Percentiles rank a stretch among this genome's conserved stretches.
Conservation (phyloP, 352 stramenopile genomes). For the Globisporangium polare region DNA sequence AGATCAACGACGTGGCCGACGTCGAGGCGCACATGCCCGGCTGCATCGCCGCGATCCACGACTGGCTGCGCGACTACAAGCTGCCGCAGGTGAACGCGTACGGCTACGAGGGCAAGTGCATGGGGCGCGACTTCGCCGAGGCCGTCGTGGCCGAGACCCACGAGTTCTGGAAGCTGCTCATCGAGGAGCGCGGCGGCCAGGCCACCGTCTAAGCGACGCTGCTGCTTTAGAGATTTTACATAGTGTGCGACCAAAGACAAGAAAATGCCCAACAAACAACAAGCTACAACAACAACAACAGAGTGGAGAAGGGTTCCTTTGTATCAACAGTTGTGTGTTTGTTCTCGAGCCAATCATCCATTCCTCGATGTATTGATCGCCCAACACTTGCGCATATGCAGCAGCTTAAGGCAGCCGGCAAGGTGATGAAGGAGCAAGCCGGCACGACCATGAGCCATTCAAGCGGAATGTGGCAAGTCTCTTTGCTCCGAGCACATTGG, state of each 20-base stretch:
- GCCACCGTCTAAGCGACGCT: slow-evolving; percentile 58
- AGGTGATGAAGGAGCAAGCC: no score
- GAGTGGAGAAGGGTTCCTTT: not conserved
- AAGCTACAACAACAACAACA: not conserved
- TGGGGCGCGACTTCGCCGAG: slow-evolving; percentile 87
- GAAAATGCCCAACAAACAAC: not conserved
- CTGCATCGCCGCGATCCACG: slow-evolving; percentile 90
- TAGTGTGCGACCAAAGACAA: not conserved
- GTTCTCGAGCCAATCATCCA: no score
- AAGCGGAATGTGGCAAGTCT: not conserved
- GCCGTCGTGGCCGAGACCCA: slow-evolving; percentile 81
- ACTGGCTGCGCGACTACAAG: slow-evolving; percentile 99
- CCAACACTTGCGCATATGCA: no score
- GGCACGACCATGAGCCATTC: no score
- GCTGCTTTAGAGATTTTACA: slow-evolving; percentile 4
- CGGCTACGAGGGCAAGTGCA: slow-evolving; percentile 97
- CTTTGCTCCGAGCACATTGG: no score
- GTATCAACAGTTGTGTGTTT: not conserved
- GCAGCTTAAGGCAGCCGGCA: no score
- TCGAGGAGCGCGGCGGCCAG: slow-evolving; percentile 79
- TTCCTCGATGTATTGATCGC: no score
- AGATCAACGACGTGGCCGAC: slow-evolving; percentile 98
- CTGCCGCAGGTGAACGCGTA: slow-evolving; percentile 99
- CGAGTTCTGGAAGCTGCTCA: slow-evolving; percentile 90
- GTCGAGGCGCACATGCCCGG: slow-evolving; percentile 95